A percentile compares a stretch with the other conserved stretches of the same genome.
These are phyloP conservation scores for Aspergillus cristatus DNA, from an alignment of 495 filamentous ascomycete genomes.

Conservation along the genomic window DNA sequence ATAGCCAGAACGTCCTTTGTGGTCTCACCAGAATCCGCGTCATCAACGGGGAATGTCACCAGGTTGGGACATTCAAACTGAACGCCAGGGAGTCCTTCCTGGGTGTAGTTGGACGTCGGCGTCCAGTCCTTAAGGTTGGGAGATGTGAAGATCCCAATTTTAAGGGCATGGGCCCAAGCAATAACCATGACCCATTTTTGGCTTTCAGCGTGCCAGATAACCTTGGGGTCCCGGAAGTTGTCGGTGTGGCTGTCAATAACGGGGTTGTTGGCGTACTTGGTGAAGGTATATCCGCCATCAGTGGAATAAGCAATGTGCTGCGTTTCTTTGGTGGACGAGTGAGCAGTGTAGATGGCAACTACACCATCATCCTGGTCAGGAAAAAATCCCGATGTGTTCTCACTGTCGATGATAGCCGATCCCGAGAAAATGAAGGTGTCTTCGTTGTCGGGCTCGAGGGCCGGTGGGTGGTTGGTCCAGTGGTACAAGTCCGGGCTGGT, in stretches of 20 bases:
- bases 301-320: constrained; percentile 44
- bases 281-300: constrained; percentile 44
- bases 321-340: constrained; percentile 27
- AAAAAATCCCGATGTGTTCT: constrained; percentile 48
- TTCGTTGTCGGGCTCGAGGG: constrained; percentile 32
- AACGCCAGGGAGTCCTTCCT: constrained; percentile 29
- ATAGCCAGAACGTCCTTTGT: constrained; percentile 34
- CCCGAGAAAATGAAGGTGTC: constrained; percentile 40
- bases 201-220: constrained; percentile 34
- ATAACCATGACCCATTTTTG: constrained; percentile 42
- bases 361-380: constrained; percentile 41
- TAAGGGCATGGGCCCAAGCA: constrained; percentile 36
- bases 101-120: constrained; percentile 41
- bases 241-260: constrained; percentile 28
- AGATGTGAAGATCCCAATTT: constrained; percentile 41
- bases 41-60: constrained; percentile 13
- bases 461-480: constrained; percentile 45
- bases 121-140: constrained; percentile 41
- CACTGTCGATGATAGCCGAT: constrained; percentile 35
- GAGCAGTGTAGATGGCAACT: constrained; percentile 42
- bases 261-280: constrained; percentile 39
- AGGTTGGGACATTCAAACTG: constrained; percentile 48
- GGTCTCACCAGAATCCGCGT: constrained; percentile 1
- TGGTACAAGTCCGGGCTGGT: constrained; percentile 41
- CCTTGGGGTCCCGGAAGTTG: constrained; percentile 47